Conservation (phyloP, 768 basidiomycete genomes). For the Leucogyrophana mollusca region DNA sequence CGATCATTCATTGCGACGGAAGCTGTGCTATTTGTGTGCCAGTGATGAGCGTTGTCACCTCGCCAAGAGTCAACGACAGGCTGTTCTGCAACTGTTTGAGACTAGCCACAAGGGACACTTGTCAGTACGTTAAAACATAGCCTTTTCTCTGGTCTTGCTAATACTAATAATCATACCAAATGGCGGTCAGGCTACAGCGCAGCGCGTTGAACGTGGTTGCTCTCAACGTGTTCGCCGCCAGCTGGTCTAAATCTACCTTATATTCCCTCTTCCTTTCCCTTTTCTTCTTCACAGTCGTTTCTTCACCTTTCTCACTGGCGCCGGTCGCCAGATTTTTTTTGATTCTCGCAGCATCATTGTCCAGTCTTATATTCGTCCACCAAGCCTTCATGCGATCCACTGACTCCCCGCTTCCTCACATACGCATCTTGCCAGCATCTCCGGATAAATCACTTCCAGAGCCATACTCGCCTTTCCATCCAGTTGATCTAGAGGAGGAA, state of each 20-base stretch:
- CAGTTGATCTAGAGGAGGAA: constrained; percentile 21
- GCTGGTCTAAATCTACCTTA: not conserved
- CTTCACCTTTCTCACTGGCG: constrained; percentile 39
- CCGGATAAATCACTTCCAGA: constrained; percentile 49
- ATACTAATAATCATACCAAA: not conserved
- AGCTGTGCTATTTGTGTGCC: no score
- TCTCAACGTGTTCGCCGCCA: constrained; percentile 21
- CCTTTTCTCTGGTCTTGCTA: not conserved
- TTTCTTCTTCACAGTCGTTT: constrained; percentile 30
- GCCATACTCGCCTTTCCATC: constrained; percentile 63
- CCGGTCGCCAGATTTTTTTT: constrained; percentile 44
- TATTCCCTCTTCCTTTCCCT: constrained; percentile 32
- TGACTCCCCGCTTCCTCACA: constrained; percentile 54
- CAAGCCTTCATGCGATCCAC: constrained; percentile 41
- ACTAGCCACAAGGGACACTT: no score
- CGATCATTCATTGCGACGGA: no score
- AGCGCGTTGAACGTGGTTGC: constrained; percentile 9
- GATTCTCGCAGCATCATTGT: constrained; percentile 14
- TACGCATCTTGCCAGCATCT: constrained; percentile 68
- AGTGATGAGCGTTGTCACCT: no score
- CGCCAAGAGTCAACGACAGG: no score
- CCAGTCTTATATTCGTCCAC: constrained; percentile 20
- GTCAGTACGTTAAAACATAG: not conserved
- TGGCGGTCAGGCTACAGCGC: constrained; percentile 5
- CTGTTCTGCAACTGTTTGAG: no score